Evolutionary conservation across 257 asterid species (phyloP), one percentile per base, ranked within the genome.

Genomic region (Lycium ferocissimum): DNA sequence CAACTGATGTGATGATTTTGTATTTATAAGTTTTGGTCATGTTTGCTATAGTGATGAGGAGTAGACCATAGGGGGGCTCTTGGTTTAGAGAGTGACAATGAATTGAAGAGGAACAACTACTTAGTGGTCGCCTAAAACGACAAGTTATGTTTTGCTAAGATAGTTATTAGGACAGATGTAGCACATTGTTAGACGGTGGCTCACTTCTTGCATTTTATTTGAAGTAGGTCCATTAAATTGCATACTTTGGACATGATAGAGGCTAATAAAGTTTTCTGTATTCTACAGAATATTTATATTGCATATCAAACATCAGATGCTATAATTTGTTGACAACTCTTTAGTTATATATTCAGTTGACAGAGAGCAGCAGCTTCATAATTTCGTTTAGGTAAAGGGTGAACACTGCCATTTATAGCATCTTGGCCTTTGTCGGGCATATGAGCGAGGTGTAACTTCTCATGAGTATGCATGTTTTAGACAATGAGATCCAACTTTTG

Each of bases 71-170:
- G 81, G 40, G 81, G 81, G 7, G 12, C 45, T 22, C 43, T 22
- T 75, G 20, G 62, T 14, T 47, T 49, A 75, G 81, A 75, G 7
- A 49, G 62, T 47, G 11, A 9, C 80, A 45, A 45, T 11, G 6
- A 73, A 73, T n/a, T 73, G 80, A 73, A 73, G 58, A 10, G 38
- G n/a, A 72, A 45, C 35, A 72, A 18, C 10, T 18, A 72, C 80
- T 72, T n/a, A 9, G 10, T 11, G 5, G 62, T 49, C 81, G 49
- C 81, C 45, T 49, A 75, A 75, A 75, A 53, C 2, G 12, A 75
- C n/a, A 53, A 49, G 22, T 75, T 49, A 40, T 75, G 40, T 49
- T 22, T 75, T 49, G 62, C 81, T 22, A 22, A 22, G 62, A 8
- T 49, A 75, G 22, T 75, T 59, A 18, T 59, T 59, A 59, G n/a